Conservation (phyloP, 208 protist species). For the Crithidia fasciculata region DNA sequence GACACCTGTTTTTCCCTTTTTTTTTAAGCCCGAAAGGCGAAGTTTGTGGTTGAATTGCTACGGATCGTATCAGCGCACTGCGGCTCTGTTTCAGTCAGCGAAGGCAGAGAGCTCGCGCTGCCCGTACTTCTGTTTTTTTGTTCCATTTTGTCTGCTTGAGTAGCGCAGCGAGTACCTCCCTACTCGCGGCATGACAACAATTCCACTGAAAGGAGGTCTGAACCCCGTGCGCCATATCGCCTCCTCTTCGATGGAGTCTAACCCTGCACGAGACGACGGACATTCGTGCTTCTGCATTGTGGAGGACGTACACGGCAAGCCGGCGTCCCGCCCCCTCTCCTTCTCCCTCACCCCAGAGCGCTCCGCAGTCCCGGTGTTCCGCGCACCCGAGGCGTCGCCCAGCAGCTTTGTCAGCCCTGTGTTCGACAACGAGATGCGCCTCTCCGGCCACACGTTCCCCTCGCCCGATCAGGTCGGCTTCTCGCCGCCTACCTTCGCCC, state of each 20-base stretch:
- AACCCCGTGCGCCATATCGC: background rate
- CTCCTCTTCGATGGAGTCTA: background rate
- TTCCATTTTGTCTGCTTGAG: background rate
- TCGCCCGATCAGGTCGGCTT: background rate
- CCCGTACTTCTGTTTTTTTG: background rate
- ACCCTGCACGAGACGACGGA: background rate
- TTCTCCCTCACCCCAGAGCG: conserved; percentile 6
- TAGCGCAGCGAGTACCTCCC: background rate
- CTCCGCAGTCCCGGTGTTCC: background rate
- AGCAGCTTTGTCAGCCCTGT: background rate
- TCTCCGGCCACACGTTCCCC: background rate
- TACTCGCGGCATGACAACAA: too few relatives aligned
- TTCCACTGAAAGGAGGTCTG: background rate
- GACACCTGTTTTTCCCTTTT: too few relatives aligned
- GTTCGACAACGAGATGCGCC: conserved; percentile 1
- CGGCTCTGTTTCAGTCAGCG: too few relatives aligned
- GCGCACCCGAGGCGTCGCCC: background rate
- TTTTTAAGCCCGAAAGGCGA: too few relatives aligned
- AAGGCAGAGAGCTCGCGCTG: too few relatives aligned
- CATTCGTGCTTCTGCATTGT: conserved; percentile 12
- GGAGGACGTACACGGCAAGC: conserved; percentile 15
- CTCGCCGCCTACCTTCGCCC: background rate
- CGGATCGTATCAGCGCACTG: too few relatives aligned
- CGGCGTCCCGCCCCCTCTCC: conserved; percentile 7
- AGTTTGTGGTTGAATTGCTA: too few relatives aligned